Evolutionary conservation across 768 basidiomycete species (phyloP), one percentile per base, ranked within the genome.

Genomic region (Tylopilus plumbeoviolaceoides): DNA sequence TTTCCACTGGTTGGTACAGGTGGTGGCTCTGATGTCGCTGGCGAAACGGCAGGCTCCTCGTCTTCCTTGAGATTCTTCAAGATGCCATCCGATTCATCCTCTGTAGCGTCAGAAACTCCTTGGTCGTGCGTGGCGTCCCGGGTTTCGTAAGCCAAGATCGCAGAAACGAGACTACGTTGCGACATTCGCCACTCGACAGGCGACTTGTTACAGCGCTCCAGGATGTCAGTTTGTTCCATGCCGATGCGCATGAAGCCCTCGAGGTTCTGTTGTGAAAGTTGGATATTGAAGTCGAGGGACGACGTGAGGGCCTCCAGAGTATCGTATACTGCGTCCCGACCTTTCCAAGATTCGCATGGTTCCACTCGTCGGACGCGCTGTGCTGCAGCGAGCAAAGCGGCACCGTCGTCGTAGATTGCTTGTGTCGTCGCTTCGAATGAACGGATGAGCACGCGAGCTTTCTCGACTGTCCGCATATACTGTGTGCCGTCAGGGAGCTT

Each of bases 391-490:
- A 83, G 67, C 10, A 83, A 59, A 0, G 66, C 59, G 0, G 73
- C 66, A 2, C 76, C 72, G 47, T 78, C 73, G 51, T 83, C 80
- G 56, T 75, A 81, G 1, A 83, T 64, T 3, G 77, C 73, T 51
- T 83, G 82, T 11, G 76, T 69, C 12, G 71, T 59, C 1, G 70
- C 70, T 60, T 83, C 82, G 42, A 82, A 63, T 7, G 72, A 72
- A 21, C 79, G 74, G 8, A 82, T 67, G 17, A 81, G 68, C 15
- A 68, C 58, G 8, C 75, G 74, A 5, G 79, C 82, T 50, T 71
- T 72, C 47, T 75, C 72, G 1, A 81, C 75, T 25, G 72, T 71
- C 38, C 71, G 68, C 44, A 72, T 54, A 50, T 78, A 79, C 20
- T 64, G 64, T 15, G 60, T 59, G 39, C 75, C 75, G 10, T 70